Evolutionary conservation across 805 yeast genomes (phyloP).

Genomic region (Candida easanensis): DNA sequence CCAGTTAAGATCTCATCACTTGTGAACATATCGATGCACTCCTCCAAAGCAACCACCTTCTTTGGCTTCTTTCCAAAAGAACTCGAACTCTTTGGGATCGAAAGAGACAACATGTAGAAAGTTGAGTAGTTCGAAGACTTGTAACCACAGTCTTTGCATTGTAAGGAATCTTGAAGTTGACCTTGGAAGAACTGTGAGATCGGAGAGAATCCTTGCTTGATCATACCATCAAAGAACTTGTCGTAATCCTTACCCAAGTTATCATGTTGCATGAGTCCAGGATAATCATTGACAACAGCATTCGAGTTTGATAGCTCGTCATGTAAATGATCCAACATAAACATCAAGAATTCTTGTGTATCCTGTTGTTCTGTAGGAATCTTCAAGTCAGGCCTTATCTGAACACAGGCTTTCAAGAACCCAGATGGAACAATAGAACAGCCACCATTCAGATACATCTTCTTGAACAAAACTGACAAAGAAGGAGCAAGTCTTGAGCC

Average conservation of each 20-base stretch:
- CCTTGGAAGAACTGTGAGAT: constrained; percentile 69
- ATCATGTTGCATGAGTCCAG: constrained; percentile 35
- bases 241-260: constrained; percentile 47
- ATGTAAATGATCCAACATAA: constrained; percentile 64
- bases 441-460: constrained; percentile 58
- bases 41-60: constrained; percentile 51
- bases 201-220: constrained; percentile 65
- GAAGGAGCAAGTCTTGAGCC: constrained; percentile 43
- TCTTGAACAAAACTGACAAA: constrained; percentile 50
- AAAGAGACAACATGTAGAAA: constrained; percentile 60
- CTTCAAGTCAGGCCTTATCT: constrained; percentile 60
- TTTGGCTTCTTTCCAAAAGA: constrained; percentile 29
- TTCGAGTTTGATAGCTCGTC: constrained; percentile 52
- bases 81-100: constrained; percentile 44
- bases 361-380: constrained; percentile 81
- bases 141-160: constrained; percentile 64
- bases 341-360: constrained; percentile 71
- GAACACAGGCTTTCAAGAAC: constrained; percentile 50
- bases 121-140: constrained; percentile 58
- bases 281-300: constrained; percentile 36
- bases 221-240: constrained; percentile 55
- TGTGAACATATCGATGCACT: constrained; percentile 60
- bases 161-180: constrained; percentile 61
- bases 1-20: constrained; percentile 63
- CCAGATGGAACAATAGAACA: constrained; percentile 62